Evolutionary conservation across 2,329 filamentous ascomycete genomes (phyloP), one percentile per base, ranked within the genome.

Genomic region (Phaeosphaeriaceae sp.): DNA sequence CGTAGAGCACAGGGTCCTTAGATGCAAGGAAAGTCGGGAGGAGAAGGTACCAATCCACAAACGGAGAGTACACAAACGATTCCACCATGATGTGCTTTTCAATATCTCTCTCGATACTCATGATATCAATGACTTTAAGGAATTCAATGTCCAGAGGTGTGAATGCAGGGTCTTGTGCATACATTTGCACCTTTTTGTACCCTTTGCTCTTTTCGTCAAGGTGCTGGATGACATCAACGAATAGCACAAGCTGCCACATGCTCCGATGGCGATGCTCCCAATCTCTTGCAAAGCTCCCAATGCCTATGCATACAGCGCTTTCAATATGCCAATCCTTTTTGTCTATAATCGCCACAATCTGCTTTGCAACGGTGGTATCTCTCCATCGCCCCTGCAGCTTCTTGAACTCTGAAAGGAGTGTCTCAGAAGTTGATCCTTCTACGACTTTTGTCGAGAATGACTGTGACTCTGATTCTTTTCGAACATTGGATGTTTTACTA

Each of bases 191-290:
- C 13, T 26, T 26, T 11, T 36, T 32, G 7, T 63, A 34, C 26
- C 56, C 40, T 13, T 16, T 8, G 6, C 32, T 18, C 23, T 42
- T 20, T 29, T 6, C 47, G 33, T 60, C 23, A 8, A 46, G 36
- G 2, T 49, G 21, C n/a, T 38, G 30, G 12, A 70, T 54, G 18
- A 68, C 56, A 28, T 54, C 54, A 41, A 66, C 29, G 41, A 74
- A 73, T 36, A 72, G 42, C 6, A 73, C 70, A 30, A 74, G 60
- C 58, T 74, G 72, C 72, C 72, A 74, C 52, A 74, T 40, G 16
- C 62, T 59, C 13, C 70, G 54, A 44, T 58, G 57, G 9, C 71
- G 56, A 56, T 72, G 63, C 28, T 63, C 61, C 70, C 69, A 72
- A 42, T 74, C 71, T 6, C 65, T 39, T 37, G 63, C 67, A 33